Evolutionary conservation across 768 basidiomycete species (phyloP).

Genomic region (Nevesoporus exiguus): DNA sequence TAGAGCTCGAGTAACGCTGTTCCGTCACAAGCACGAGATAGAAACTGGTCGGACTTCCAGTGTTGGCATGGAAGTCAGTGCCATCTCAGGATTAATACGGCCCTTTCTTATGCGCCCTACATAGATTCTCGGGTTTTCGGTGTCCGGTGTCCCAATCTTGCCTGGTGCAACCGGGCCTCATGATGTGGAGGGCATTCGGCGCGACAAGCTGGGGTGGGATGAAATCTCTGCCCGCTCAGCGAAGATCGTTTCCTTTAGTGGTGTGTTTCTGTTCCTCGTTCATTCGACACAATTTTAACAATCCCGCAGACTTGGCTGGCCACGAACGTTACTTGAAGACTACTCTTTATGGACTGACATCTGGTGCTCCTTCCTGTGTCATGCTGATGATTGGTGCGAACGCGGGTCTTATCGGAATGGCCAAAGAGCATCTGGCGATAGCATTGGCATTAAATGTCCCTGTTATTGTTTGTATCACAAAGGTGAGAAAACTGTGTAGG

Average conservation of each 20-base stretch:
- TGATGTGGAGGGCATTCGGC: slow-evolving; percentile 62
- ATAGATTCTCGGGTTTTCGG: slow-evolving; percentile 86
- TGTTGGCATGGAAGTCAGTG: slow-evolving; percentile 92
- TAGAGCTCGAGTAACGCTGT: slow-evolving; percentile 80
- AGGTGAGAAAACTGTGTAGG: slow-evolving; percentile 44
- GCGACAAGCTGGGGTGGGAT: slow-evolving; percentile 94
- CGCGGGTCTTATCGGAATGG: slow-evolving; percentile 88
- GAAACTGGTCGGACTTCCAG: slow-evolving; percentile 94
- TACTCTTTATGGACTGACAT: slow-evolving; percentile 91
- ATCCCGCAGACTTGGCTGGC: slow-evolving; percentile 79
- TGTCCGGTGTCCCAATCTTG: slow-evolving; percentile 73
- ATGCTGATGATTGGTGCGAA: slow-evolving; percentile 95
- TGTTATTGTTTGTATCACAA: slow-evolving; percentile 90
- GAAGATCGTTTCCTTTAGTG: slow-evolving; percentile 93
- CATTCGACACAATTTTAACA: background rate
- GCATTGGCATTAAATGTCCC: slow-evolving; percentile 92
- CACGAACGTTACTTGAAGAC: slow-evolving; percentile 93
- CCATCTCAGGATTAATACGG: background rate
- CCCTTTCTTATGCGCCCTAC: background rate
- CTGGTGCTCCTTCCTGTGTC: slow-evolving; percentile 88
- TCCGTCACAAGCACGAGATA: slow-evolving; percentile 96
- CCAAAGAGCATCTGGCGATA: slow-evolving; percentile 95
- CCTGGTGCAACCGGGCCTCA: slow-evolving; percentile 55
- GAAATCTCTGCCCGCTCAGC: slow-evolving; percentile 85
- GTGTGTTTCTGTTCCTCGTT: slow-evolving; percentile 34